phyloP scores from a whole-genome alignment of 305 asterid genomes.

The Fraxinus xanthoxyloides region DNA sequence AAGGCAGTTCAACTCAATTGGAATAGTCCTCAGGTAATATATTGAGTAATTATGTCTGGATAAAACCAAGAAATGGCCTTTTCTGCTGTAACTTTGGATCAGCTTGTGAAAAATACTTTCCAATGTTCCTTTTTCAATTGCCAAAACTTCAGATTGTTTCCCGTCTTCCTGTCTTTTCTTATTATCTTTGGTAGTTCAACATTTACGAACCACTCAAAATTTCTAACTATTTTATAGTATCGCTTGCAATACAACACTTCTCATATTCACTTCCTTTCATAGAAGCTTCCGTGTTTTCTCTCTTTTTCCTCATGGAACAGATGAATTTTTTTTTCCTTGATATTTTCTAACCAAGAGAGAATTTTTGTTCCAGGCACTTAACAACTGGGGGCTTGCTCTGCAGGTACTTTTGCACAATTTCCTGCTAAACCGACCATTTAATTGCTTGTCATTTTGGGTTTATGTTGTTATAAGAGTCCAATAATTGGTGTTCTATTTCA shows the following conservation, averaged over 20 bases:
- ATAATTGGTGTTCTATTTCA: conserved; percentile 14
- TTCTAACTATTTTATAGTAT: background rate
- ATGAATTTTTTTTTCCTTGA: background rate
- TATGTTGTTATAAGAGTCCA: conserved; percentile 17
- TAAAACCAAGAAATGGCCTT: conserved; percentile 2
- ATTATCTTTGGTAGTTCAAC: background rate
- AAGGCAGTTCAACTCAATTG: conserved; percentile 97
- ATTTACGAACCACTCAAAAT: background rate
- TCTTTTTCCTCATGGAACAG: background rate
- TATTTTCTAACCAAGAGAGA: conserved; percentile 20
- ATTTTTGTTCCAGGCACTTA: conserved; percentile 69
- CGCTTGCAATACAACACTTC: background rate
- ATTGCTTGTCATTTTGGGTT: background rate
- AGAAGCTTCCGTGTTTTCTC: conserved; percentile 5
- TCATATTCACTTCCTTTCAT: background rate
- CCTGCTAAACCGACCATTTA: conserved; percentile 7
- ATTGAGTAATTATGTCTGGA: conserved; percentile 2
- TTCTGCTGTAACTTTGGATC: background rate
- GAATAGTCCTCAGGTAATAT: conserved; percentile 97
- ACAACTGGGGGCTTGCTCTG: conserved; percentile 99
- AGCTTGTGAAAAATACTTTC: conserved; percentile 8
- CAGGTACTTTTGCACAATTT: conserved; percentile 56
- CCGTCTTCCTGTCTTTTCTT: background rate
- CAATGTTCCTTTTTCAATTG: background rate
- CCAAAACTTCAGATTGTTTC: background rate